Evolutionary conservation across 768 basidiomycete species (phyloP), one percentile per base, ranked within the genome.

Genomic region (Podaxis mareebaensis): DNA sequence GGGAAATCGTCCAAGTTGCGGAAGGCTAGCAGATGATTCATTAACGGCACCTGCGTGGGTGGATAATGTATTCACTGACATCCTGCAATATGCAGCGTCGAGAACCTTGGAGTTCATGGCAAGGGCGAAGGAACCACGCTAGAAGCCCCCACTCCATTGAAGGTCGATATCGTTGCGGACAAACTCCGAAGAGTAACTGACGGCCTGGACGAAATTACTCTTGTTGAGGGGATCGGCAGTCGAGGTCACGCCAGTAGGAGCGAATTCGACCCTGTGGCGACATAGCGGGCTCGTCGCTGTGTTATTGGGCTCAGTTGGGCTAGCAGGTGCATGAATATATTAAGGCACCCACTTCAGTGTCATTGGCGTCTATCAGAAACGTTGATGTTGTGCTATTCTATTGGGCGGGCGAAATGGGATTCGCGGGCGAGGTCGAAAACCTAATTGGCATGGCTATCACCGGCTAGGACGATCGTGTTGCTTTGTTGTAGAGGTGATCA

Each of bases 361-460:
- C 22, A 22, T 28, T 51, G 49, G 49, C 49, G 26, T 46, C 44
- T 46, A 20, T 22, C n/a, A 28, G 20, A 11, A 4, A 13, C 4
- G 26, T 26, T 24, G 22, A 51, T 28, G 24, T 28, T 24, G 12
- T 51, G 6, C 26, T 28, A 51, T 13, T 28, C 26, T 5, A 24
- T 4, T 51, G 49, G 26, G 26, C 24, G 26, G 12, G 10, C 22
- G 49, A 24, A 51, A 24, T 22, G 49, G 22, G 49, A 51, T 8
- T 24, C 20, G 20, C 83, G 79, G 48, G 82, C 79, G 15, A 85
- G 75, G 67, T 86, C 84, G 48, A 81, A 84, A 10, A 82, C 84
- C 85, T 84, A 85, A 69, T 84, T 85, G 5, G 83, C 83, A 67
- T 87, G 85, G 57, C 82, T 83, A 67, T 87, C 85, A 7, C 86